Evolutionary conservation across 1,139 yeast species (phyloP).

Genomic region (Geotrichum histeridarum): DNA sequence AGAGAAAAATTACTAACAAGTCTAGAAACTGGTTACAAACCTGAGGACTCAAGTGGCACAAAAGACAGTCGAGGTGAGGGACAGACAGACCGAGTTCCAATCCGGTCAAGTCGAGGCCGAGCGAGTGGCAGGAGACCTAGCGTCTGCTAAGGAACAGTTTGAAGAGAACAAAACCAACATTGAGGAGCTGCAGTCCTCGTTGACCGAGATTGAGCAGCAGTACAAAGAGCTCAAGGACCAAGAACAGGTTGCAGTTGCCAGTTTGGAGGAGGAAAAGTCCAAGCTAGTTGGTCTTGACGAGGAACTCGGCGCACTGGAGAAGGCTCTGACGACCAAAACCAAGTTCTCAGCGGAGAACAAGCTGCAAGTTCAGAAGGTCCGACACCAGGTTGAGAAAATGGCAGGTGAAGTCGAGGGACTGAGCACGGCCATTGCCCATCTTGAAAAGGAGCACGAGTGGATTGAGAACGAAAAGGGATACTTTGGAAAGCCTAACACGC

Average conservation of each 20-base stretch:
- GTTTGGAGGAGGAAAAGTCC: conserved; percentile 58
- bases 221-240: conserved; percentile 35
- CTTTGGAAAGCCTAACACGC: conserved; percentile 38
- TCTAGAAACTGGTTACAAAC: conserved; percentile 15
- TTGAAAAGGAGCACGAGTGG: conserved; percentile 65
- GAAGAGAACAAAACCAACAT: conserved; percentile 38
- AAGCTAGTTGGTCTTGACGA: conserved; percentile 68
- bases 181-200: conserved; percentile 41
- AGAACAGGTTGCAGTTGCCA: conserved; percentile 40
- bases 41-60: conserved; percentile 25
- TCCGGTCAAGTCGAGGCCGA: conserved; percentile 66
- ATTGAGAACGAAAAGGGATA: conserved; percentile 55
- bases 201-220: conserved; percentile 33
- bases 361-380: conserved; percentile 53
- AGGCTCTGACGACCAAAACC: conserved; percentile 49
- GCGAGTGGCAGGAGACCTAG: conserved; percentile 57
- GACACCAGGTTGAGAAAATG: conserved; percentile 61
- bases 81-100: conserved; percentile 54
- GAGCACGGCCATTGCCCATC: conserved; percentile 44
- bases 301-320: conserved; percentile 63
- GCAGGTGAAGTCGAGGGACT: conserved; percentile 41
- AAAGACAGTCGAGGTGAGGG: conserved; percentile 45
- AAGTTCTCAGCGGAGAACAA: conserved; percentile 49
- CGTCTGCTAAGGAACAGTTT: conserved; percentile 42
- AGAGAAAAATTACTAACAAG: conserved; percentile 3